These are phyloP conservation scores for Pseudocercospora vitis DNA, from an alignment of 2,329 filamentous ascomycete genomes.

Conservation along the genomic window DNA sequence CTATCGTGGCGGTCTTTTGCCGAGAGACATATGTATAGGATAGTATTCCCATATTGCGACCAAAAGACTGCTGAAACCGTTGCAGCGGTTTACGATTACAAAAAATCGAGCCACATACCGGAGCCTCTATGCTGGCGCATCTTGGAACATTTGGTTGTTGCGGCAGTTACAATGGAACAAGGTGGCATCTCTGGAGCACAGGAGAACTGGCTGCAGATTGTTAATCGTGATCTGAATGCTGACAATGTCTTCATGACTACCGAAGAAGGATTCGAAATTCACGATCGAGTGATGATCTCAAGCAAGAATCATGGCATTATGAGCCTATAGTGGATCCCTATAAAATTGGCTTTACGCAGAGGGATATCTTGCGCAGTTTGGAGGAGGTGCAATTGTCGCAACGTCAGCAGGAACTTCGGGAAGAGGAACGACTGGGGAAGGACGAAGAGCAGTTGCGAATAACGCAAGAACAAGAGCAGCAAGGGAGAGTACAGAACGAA, in stretches of 20 bases:
- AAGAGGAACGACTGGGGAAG: no score
- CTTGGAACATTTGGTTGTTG: conserved; percentile 8
- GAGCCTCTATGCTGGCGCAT: conserved; percentile 12
- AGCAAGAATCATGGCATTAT: no score
- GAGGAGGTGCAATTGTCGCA: no score
- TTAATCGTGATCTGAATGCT: not conserved
- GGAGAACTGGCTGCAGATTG: conserved; percentile 4
- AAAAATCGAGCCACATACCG: not conserved
- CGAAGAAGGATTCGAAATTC: not conserved
- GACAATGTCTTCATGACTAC: not conserved
- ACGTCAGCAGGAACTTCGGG: no score
- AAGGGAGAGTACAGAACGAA: no score
- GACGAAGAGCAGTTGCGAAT: no score
- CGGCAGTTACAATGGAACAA: conserved; percentile 7
- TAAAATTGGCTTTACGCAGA: no score
- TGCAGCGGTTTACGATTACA: not conserved
- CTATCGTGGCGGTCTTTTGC: not conserved
- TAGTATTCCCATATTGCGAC: conserved; percentile 4
- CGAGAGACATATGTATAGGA: not conserved
- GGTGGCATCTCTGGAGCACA: conserved; percentile 1
- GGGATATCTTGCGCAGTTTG: no score
- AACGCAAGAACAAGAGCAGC: no score
- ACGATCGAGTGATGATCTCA: no score
- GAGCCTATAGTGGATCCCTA: no score
- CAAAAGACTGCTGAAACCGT: not conserved